Percentiles rank a stretch among this genome's conserved stretches.
Conservation (phyloP, 2,329 filamentous ascomycete species). For the Epichloe sp. region DNA sequence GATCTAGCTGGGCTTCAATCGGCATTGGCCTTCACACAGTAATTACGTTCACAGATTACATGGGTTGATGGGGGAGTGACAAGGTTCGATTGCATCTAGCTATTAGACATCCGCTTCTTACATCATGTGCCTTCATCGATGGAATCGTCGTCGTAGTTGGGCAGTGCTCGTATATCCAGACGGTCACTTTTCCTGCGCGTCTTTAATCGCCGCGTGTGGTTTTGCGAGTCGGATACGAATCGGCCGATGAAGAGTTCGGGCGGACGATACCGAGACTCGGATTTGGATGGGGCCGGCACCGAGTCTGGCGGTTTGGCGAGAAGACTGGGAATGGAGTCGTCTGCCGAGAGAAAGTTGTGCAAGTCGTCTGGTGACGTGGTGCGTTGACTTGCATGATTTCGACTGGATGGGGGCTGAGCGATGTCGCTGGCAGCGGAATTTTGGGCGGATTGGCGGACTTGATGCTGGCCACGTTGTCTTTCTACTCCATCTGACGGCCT, state of each 20-base stretch:
- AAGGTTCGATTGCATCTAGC: not conserved
- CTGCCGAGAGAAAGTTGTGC: not conserved
- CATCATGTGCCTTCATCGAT: conserved; percentile 13
- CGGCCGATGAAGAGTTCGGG: conserved; percentile 17
- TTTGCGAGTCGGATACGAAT: conserved; percentile 9
- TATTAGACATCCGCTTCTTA: not conserved
- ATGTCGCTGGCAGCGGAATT: not conserved
- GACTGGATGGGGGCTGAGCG: conserved; percentile 3
- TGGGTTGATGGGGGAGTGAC: no score
- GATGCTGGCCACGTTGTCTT: not conserved
- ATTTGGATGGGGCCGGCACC: not conserved
- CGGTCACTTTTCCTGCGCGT: conserved; percentile 12
- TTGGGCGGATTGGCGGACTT: not conserved
- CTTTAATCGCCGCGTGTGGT: conserved; percentile 7
- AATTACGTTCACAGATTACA: no score
- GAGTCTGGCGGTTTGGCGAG: conserved; percentile 3
- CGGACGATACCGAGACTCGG: conserved; percentile 3
- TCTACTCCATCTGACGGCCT: not conserved
- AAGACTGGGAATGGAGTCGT: conserved; percentile 3
- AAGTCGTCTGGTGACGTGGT: not conserved
- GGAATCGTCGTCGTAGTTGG: conserved; percentile 19
- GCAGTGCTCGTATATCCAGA: conserved; percentile 21
- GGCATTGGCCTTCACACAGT: no score
- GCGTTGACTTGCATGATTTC: not conserved
- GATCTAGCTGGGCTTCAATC: no score